Evolutionary conservation across 768 basidiomycete species (phyloP).

Genomic region (Flagelloscypha sp.): DNA sequence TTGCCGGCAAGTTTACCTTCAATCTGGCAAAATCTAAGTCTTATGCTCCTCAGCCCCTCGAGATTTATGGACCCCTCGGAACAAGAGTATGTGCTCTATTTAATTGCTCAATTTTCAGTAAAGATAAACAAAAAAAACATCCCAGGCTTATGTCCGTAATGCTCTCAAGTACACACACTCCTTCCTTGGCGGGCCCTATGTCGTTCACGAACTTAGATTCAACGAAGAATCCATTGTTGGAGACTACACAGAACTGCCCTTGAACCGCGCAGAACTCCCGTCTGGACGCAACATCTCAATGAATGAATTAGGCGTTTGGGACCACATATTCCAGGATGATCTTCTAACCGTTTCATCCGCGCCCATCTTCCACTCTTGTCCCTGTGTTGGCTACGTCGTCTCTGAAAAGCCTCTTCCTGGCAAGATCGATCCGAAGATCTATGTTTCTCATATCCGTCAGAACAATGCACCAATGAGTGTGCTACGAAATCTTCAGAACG

Average conservation of each 20-base stretch:
- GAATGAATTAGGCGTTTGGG: slow-evolving; percentile 56
- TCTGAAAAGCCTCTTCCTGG: slow-evolving; percentile 64
- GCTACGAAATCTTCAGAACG: slow-evolving; percentile 59
- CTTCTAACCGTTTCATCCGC: slow-evolving; percentile 62
- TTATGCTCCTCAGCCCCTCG: slow-evolving; percentile 58
- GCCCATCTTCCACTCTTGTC: slow-evolving; percentile 72
- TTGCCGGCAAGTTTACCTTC: slow-evolving; percentile 24
- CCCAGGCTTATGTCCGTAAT: slow-evolving; percentile 69
- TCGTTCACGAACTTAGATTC: slow-evolving; percentile 76
- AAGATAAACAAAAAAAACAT: too few relatives aligned
- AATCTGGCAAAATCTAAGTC: too few relatives aligned
- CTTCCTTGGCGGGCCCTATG: slow-evolving; percentile 54
- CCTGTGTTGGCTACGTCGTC: slow-evolving; percentile 75
- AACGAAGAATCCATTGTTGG: slow-evolving; percentile 46
- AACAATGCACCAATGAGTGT: slow-evolving; percentile 62
- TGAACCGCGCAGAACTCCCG: slow-evolving; percentile 45
- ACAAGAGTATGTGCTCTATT: too few relatives aligned
- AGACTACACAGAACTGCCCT: slow-evolving; percentile 40
- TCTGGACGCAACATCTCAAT: slow-evolving; percentile 57
- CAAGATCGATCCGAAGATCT: slow-evolving; percentile 63
- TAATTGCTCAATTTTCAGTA: too few relatives aligned
- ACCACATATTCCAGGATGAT: slow-evolving; percentile 48
- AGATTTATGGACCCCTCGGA: slow-evolving; percentile 83
- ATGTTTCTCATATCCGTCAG: slow-evolving; percentile 60
- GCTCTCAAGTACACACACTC: slow-evolving; percentile 65